Base-by-base conservation (phyloP, 768 basidiomycete species). In the Naganishia vaughanmartiniae region DNA sequence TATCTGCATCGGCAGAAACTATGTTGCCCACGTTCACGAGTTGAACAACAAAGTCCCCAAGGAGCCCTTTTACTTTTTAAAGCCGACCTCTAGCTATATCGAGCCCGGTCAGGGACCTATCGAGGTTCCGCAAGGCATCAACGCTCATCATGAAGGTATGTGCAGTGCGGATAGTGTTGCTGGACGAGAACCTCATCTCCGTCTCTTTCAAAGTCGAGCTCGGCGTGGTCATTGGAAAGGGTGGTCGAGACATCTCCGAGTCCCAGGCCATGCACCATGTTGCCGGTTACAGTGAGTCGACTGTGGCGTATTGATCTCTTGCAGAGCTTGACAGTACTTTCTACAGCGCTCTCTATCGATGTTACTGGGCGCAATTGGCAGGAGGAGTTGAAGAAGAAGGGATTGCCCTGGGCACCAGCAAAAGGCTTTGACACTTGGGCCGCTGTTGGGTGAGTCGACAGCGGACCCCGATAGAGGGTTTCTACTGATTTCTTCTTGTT, bases 351-450 rank as follows among this genome's bases (percentile, higher is more conserved):
- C 72, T 92, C 92, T 4, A 90, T 97, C 66, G 95, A 98, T 78
- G 90, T 97, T 89, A 98, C 96, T 0, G 96, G 90, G 9, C 87
- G 96, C 17, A 98, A 98, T 82, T 83, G 97, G 78, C 96, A 99
- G 80, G 90, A 96, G 67, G 88, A 87, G 57, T 91, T 91, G 58
- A 95, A 95, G 84, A 90, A 89, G 77, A 89, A 88, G 60, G 92
- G 96, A 12, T 85, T 98, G n/a, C 96, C 96, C 0, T 99, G 96
- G 96, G 88, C 89, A n/a, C 86, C 93, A 14, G 91, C 89, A 1
- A 98, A 99, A 81, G 95, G 95, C 1, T 96, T 97, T 74, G 95
- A 99, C 80, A 94, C 93, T 0, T 98, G 94, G 83, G 92, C 91
- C 5, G 93, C 93, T 1, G 86, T 95, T 73, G 89, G 93, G 92